A percentile compares a stretch with the other conserved stretches of the same genome.
Conservation (phyloP, 2,329 filamentous ascomycete genomes). For the Claviceps paspali region DNA sequence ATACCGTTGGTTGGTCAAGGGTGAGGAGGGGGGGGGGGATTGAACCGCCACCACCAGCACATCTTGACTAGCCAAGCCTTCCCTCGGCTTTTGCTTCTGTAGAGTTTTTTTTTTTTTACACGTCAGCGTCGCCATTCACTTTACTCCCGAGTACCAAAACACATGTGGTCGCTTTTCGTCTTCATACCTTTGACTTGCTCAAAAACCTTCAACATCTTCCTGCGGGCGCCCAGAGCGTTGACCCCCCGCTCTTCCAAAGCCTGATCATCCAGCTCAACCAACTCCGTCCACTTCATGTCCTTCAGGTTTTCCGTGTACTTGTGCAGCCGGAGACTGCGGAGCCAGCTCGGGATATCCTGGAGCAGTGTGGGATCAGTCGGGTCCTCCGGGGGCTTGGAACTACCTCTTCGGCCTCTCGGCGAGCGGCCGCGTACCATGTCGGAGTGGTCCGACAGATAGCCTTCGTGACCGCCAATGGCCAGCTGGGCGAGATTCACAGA, state of each 20-base stretch:
- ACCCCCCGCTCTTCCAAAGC: conserved; percentile 86
- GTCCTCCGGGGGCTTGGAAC: conserved; percentile 94
- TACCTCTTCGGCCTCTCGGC: conserved; percentile 79
- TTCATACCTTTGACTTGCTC: conserved; percentile 72
- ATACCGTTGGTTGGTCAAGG: too few relatives aligned
- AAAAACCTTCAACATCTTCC: conserved; percentile 99
- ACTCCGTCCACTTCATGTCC: conserved; percentile 89
- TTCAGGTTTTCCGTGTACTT: conserved; percentile 99
- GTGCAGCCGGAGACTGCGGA: conserved; percentile 84
- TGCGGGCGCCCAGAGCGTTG: conserved; percentile 81
- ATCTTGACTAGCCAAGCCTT: conserved; percentile 37
- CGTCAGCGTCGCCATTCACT: conserved; percentile 8
- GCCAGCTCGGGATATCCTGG: conserved; percentile 91
- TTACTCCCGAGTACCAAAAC: not conserved
- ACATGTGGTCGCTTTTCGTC: not conserved
- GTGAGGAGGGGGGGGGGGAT: too few relatives aligned
- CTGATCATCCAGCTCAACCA: conserved; percentile 84
- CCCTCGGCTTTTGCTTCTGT: conserved; percentile 59
- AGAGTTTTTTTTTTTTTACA: too few relatives aligned
- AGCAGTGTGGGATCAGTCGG: conserved; percentile 81
- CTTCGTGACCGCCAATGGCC: conserved; percentile 55
- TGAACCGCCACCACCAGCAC: not conserved
- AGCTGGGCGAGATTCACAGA: conserved; percentile 59
- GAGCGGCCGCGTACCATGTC: conserved; percentile 84
- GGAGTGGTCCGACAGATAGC: conserved; percentile 86